Base-by-base conservation (phyloP, 495 filamentous ascomycete species). In the Hypoxylon lienhwacheense region DNA sequence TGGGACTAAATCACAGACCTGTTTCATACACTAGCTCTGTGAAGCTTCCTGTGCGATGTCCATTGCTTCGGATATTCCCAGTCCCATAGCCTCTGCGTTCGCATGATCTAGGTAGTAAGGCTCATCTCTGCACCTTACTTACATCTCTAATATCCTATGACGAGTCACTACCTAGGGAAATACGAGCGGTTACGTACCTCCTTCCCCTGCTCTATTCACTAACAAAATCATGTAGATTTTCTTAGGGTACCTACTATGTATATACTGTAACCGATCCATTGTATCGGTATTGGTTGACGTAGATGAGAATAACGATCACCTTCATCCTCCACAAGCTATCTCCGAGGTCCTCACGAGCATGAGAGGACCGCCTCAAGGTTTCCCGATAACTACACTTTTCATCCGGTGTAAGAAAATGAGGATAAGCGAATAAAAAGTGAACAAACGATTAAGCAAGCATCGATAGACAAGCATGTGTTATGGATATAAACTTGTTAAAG, bases 71-170 rank as follows among this genome's bases (percentile, higher is more conserved):
- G 53, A 58, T 62, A 49, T 62, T 53, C 47, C 53, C 55, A 59
- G n/a, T 57, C 42, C 32, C 47, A 58, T 40, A 58, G 48, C 41
- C 24, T 46, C 47, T 47, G 41, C 43, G 55, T 42, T 53, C n/a
- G 47, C 55, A 59, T 59, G 47, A 53, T 47, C 55, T 52, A 47
- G n/a, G n/a, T n/a, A n/a, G 58, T 56, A 56, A 40, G 47, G 58
- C 52, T 48, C 52, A 56, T 56, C 42, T 61, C 57, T 51, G 47
- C 28, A 48, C 50, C 34, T 12, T 55, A 34, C 29, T 52, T n/a
- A n/a, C n/a, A n/a, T n/a, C n/a, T 22, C 25, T 15, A 21, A 46
- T 47, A n/a, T 41, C 41, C 45, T 40, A 54, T 49, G 45, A 54
- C 45, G 36, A 45, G n/a, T n/a, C n/a, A n/a, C n/a, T n/a, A n/a